phyloP scores from a whole-genome alignment of 495 filamentous ascomycete species.

The Lophiotrema nucula region DNA sequence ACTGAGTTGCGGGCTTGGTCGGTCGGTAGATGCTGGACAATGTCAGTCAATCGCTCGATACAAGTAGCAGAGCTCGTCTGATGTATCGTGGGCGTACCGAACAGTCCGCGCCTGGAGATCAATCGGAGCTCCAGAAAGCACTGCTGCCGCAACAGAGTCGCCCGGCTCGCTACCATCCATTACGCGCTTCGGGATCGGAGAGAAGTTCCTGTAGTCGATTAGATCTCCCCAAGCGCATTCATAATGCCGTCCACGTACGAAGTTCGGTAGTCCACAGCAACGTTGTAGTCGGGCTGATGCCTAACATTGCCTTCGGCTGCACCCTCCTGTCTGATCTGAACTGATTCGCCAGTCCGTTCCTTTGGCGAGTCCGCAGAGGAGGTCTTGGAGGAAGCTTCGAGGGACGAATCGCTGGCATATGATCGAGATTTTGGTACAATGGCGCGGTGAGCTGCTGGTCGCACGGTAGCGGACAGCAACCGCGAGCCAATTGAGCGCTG shows the following conservation, averaged over 20 bases:
- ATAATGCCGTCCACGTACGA: conserved; percentile 56
- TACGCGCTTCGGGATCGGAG: conserved; percentile 80
- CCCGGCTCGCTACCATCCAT: conserved; percentile 89
- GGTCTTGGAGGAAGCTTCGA: conserved; percentile 23
- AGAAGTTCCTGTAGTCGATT: conserved; percentile 63
- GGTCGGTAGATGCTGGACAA: conserved; percentile 83
- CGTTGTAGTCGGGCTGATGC: conserved; percentile 78
- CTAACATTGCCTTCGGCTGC: conserved; percentile 52
- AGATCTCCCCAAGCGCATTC: conserved; percentile 27
- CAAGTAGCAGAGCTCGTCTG: too few species aligned
- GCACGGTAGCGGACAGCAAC: conserved; percentile 14
- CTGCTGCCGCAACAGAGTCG: conserved; percentile 70
- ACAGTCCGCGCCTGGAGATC: conserved; percentile 92
- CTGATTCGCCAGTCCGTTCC: conserved; percentile 39
- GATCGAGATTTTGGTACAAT: conserved; percentile 14
- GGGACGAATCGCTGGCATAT: conserved; percentile 17
- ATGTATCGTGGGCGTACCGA: conserved; percentile 66
- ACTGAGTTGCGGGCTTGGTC: conserved; percentile 90
- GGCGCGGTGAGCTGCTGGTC: conserved; percentile 11
- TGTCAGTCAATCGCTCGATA: too few species aligned
- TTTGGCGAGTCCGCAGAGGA: conserved; percentile 23
- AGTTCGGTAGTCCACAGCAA: conserved; percentile 72
- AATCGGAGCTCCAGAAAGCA: conserved; percentile 87
- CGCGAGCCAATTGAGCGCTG: conserved; percentile 35
- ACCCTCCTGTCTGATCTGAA: conserved; percentile 55